Conservation (phyloP, 257 asterid genomes). For the Solanum dulcamara region DNA sequence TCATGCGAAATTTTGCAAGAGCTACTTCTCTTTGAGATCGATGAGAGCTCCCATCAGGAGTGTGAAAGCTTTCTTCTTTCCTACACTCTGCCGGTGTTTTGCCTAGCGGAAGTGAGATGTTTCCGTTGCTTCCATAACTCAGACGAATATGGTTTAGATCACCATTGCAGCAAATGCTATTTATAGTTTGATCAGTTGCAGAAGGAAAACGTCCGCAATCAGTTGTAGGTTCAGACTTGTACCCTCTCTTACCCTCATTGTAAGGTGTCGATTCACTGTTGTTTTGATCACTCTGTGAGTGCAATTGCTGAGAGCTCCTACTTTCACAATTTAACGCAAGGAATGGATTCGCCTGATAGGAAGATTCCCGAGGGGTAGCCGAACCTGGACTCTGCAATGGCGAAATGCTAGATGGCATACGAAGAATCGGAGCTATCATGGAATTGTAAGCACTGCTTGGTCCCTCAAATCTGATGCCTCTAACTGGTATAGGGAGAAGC, state of each 20-base stretch:
- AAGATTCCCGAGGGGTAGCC: conserved; percentile 26
- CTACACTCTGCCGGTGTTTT: conserved; percentile 26
- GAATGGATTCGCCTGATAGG: conserved; percentile 19
- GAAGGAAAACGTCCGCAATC: conserved; percentile 37
- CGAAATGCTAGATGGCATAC: conserved; percentile 23
- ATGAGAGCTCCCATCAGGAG: conserved; percentile 34
- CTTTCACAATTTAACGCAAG: conserved; percentile 19
- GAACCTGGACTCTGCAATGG: conserved; percentile 39
- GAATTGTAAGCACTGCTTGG: conserved; percentile 25
- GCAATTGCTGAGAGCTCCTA: conserved; percentile 23
- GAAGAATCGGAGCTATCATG: conserved; percentile 20
- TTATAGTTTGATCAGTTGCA: conserved; percentile 48
- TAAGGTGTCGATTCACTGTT: conserved; percentile 26
- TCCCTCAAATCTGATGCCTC: conserved; percentile 37
- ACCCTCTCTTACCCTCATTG: conserved; percentile 24
- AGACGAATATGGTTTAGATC: conserved; percentile 17
- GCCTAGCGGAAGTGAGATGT: conserved; percentile 7
- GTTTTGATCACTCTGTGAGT: conserved; percentile 25
- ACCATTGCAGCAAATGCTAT: conserved; percentile 45
- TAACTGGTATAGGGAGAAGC: conserved; percentile 45
- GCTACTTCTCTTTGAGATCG: conserved; percentile 88
- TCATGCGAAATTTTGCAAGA: conserved; percentile 65
- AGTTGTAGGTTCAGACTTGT: conserved; percentile 25
- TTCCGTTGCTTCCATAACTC: conserved; percentile 26
- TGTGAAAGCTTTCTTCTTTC: conserved; percentile 33